Conservation (phyloP, 345 rosid species). For the Cochlearia excelsa region DNA sequence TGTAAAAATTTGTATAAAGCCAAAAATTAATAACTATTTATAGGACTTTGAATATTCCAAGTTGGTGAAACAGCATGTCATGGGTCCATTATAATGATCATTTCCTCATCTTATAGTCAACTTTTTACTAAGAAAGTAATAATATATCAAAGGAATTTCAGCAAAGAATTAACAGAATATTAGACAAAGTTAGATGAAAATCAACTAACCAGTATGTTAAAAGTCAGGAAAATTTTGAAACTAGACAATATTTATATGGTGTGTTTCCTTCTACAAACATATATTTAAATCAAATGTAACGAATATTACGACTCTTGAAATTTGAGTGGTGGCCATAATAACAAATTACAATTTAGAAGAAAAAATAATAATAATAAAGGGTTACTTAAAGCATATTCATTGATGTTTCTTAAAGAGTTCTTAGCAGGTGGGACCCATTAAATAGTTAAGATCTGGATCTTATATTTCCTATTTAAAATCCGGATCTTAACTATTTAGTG, state of each 20-base stretch:
- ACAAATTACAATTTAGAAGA: slow-evolving; percentile 19
- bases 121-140: slow-evolving; percentile 1
- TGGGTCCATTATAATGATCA: slow-evolving; percentile 31
- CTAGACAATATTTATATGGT: slow-evolving; percentile 6
- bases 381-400: slow-evolving; percentile 30
- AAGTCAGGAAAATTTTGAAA: slow-evolving; percentile 15
- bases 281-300: slow-evolving; percentile 25
- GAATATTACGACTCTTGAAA: slow-evolving; percentile 22
- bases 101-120: slow-evolving; percentile 31
- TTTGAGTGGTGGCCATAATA: slow-evolving; percentile 35
- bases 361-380: slow-evolving; percentile 26
- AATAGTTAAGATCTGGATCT: too few species aligned
- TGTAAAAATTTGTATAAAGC: background rate
- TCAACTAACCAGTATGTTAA: slow-evolving; percentile 16
- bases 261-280: slow-evolving; percentile 26
- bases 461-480: too few species aligned
- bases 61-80: slow-evolving; percentile 26
- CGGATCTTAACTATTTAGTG: too few species aligned
- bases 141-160: too few species aligned
- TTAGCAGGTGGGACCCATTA: too few species aligned
- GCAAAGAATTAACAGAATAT: background rate
- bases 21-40: background rate
- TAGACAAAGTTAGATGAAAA: slow-evolving; percentile 16
- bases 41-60: slow-evolving; percentile 27
- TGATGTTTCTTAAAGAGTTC: too few species aligned